These are phyloP conservation scores for Eucalyptus regnans DNA, from an alignment of 345 rosid species.

Conservation along the genomic window DNA sequence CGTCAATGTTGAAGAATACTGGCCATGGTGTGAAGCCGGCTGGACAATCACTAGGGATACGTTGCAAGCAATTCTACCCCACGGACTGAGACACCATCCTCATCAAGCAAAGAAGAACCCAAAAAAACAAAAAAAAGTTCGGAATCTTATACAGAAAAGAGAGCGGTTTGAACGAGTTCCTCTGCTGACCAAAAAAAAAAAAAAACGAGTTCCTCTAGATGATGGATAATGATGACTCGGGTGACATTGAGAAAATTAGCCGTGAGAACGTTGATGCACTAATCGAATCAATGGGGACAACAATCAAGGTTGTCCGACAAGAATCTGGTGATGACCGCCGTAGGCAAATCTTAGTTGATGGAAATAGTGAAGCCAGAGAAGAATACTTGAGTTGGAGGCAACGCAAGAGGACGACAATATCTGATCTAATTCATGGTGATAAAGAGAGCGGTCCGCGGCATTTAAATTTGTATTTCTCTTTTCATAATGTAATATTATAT, in stretches of 20 bases:
- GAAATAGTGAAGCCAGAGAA: not conserved
- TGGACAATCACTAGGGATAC: not conserved
- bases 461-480: not conserved
- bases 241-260: not conserved
- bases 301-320: not conserved
- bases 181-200: too few relatives aligned
- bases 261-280: not conserved
- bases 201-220: not conserved
- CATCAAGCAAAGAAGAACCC: too few relatives aligned
- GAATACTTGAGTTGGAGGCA: not conserved
- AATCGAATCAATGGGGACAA: accelerated
- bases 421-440: accelerated
- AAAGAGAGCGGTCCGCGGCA: accelerated
- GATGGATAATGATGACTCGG: not conserved
- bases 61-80: not conserved
- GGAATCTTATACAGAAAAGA: not conserved
- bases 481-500: too few relatives aligned
- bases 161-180: not conserved
- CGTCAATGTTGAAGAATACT: too few relatives aligned
- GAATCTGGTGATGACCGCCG: not conserved
- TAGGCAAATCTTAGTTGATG: not conserved
- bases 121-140: too few relatives aligned
- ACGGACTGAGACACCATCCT: too few relatives aligned
- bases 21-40: too few relatives aligned
- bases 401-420: accelerated